Percentiles rank a stretch among this genome's conserved stretches.
phyloP scores from a whole-genome alignment of 345 rosid species.

The Lumnitzera racemosa region DNA sequence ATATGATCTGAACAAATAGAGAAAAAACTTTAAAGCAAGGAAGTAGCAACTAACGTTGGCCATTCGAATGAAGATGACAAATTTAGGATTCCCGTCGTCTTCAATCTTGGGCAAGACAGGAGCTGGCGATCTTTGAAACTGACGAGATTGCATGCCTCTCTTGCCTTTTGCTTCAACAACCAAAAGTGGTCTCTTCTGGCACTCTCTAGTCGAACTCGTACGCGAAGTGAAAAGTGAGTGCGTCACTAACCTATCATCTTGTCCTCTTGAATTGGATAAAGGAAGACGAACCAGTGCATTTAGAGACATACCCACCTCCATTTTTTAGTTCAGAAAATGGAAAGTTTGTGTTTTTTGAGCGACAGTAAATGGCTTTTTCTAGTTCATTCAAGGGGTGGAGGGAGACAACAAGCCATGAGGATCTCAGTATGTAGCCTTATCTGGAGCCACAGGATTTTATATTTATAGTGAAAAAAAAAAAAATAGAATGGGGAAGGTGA shows the following conservation, averaged over 20 bases:
- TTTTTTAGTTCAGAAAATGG: background rate
- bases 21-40: background rate
- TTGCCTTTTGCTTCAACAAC: constrained; percentile 85
- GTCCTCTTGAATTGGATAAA: constrained; percentile 33
- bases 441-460: background rate
- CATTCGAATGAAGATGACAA: constrained; percentile 85
- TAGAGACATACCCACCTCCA: constrained; percentile 72
- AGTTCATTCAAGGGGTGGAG: constrained; percentile 1
- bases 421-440: background rate
- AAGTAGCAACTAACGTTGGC: constrained; percentile 51
- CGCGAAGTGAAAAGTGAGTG: constrained; percentile 49
- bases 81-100: constrained; percentile 89
- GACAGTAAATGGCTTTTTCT: background rate
- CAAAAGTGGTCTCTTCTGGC: constrained; percentile 14
- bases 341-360: no score
- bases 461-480: background rate
- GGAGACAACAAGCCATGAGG: background rate
- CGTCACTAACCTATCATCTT: constrained; percentile 44
- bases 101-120: constrained; percentile 88
- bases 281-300: constrained; percentile 70
- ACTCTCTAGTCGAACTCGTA: background rate
- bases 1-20: background rate
- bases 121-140: constrained; percentile 52
- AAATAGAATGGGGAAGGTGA: background rate
- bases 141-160: constrained; percentile 74